Base-by-base conservation (phyloP, 1,139 yeast genomes). In the Saccharomycopsis phalli region DNA sequence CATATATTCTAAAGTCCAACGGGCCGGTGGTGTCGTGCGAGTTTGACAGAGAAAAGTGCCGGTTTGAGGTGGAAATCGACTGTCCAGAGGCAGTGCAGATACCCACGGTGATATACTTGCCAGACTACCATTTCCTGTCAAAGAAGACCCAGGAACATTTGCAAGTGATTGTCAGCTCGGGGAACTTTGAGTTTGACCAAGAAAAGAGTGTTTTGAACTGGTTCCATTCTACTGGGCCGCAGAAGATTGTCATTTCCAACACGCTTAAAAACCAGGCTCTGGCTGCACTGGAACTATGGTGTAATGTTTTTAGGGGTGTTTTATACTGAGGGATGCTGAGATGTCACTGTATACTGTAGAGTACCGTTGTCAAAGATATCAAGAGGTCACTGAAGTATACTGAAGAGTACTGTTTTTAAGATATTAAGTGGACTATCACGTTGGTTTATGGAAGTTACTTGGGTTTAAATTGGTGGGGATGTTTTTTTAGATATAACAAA, bases 21-120 rank as follows among this genome's bases (percentile, higher is more conserved):
- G 95, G 95, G 1, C 49, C 51, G 0, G 57, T 69, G 3, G 56
- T 58, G 19, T 56, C 56, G 1, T 69, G 78, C 10, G 76, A 69
- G 40, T 83, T 82, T 54, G 76, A 78, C 48, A 50, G 80, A 44
- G 59, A 60, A 36, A 53, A 60, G 1, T 61, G 61, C n/a, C 59
- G 58, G 30, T 82, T 74, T 51, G 54, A 61, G 0, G 58, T 83
- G 38, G 66, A 68, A 4, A 55, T 83, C 20, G 50, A 58, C 14
- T 63, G 66, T 2, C 45, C 51, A 2, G 47, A 50, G 5, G 18
- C 38, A 42, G 6, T 37, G 22, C 19, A 40, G 43, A 13, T 38
- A 43, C 11, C 82, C 1, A 78, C 88, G 0, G 61, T 71, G 32
- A 70, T 87, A 2, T 81, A 66, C 53, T 57, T 84, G 20, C 96